Percentiles rank a stretch among this genome's conserved stretches.
These are phyloP conservation scores for Aureobasidium pullulans DNA, from an alignment of 2,329 filamentous ascomycete species.

Conservation along the genomic window DNA sequence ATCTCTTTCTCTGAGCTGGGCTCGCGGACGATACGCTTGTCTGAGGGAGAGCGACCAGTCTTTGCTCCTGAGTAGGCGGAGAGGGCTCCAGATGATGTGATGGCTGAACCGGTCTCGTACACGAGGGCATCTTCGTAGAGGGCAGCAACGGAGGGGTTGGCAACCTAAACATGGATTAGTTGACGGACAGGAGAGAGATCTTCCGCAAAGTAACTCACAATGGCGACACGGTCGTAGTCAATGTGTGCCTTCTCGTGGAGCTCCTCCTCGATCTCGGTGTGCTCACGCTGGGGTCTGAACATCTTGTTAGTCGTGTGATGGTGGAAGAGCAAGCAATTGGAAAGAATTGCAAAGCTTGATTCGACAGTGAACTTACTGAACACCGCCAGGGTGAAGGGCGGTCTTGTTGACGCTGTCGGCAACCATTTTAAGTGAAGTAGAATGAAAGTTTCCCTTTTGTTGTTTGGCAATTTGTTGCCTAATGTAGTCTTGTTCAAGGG, in stretches of 20 bases:
- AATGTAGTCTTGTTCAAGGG: slow-evolving; percentile 48
- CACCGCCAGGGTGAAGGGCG: slow-evolving; percentile 80
- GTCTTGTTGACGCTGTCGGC: slow-evolving; percentile 75
- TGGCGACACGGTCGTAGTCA: slow-evolving; percentile 96
- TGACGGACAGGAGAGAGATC: background rate
- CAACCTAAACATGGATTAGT: slow-evolving; percentile 44
- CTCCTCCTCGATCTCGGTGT: slow-evolving; percentile 96
- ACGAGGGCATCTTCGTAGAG: slow-evolving; percentile 98
- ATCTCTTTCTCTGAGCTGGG: slow-evolving; percentile 79
- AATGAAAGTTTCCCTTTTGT: slow-evolving; percentile 52
- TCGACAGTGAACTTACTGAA: slow-evolving; percentile 59
- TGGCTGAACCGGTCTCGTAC: slow-evolving; percentile 95
- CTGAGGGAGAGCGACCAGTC: slow-evolving; percentile 90
- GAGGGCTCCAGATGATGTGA: slow-evolving; percentile 89
- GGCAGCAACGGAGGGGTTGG: slow-evolving; percentile 89
- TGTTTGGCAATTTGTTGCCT: slow-evolving; percentile 52
- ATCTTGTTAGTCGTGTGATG: slow-evolving; percentile 2
- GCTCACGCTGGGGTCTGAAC: slow-evolving; percentile 68
- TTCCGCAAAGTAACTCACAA: slow-evolving; percentile 54
- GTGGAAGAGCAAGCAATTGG: slow-evolving; percentile 15
- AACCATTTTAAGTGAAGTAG: slow-evolving; percentile 45
- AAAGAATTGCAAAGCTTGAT: background rate
- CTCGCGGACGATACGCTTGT: slow-evolving; percentile 97
- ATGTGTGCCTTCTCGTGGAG: slow-evolving; percentile 97
- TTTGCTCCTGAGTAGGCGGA: slow-evolving; percentile 98